Base-by-base conservation (phyloP, 345 rosid species). In the Populus pruinosa region DNA sequence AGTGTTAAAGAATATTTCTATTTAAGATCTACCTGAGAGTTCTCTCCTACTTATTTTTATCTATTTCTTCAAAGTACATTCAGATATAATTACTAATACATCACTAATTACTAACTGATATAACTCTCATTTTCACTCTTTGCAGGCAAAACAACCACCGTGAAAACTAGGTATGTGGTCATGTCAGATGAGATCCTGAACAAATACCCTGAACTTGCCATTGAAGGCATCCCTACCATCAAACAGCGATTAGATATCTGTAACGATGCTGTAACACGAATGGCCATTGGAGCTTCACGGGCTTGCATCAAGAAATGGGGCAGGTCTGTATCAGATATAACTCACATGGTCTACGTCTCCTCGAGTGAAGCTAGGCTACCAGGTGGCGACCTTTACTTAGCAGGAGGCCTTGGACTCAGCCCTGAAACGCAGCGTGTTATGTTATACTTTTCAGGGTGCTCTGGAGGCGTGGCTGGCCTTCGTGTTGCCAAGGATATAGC, bases 311-410 rank as follows among this genome's bases (percentile, higher is more conserved):
- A 87, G 81, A 91, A 85, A 61, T 93, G 98, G 98, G 97, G 96
- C 31, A 86, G 94, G 79, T 83, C 93, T 4, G 50, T 81, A 13
- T 87, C 97, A 17, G 93, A 93, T 79, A 92, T 96, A 69, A 93
- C 96, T 71, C 99, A 93, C 88, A 55, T 96, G 35, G 98, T 96
- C 47, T 96, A 96, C n/a, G 99, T 93, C 73, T 96, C 99, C 29
- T 96, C 98, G 6, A 96, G 98, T 65, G 98, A 96, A 86, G 97
- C 89, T 76, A 90, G 99, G 81, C 86, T 93, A 14, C 99, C 98
- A 11, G 96, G 97, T 2, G 98, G 98, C 0, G 98, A 96, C 74
- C 88, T 96, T 43, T 89, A 86, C 88, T 86, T 93, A 27, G 97
- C 97, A n/a, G 87, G 75, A 80, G 97, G 96, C 8, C 92, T 93